These are phyloP conservation scores for Amauroascus niger DNA, from an alignment of 2,329 filamentous ascomycete genomes.

Conservation along the genomic window DNA sequence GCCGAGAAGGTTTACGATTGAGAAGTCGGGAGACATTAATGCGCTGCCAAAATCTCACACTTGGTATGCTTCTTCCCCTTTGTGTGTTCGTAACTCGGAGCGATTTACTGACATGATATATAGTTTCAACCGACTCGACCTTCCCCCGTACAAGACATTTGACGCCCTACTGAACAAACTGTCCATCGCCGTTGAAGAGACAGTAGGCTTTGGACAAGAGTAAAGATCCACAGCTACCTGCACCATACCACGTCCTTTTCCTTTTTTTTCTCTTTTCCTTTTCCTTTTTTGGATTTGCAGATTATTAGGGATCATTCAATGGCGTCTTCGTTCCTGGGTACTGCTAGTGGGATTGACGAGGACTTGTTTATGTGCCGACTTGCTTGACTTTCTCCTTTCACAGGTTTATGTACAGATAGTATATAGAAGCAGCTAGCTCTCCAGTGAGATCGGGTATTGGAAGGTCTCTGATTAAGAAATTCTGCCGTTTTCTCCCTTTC, in stretches of 20 bases:
- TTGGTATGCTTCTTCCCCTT: constrained; percentile 55
- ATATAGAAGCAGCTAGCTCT: constrained; percentile 12
- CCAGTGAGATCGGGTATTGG: constrained; percentile 1
- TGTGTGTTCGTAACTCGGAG: not conserved
- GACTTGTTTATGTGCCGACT: not conserved
- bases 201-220: constrained; percentile 96
- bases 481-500: not conserved
- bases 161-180: constrained; percentile 81
- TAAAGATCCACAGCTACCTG: constrained; percentile 41
- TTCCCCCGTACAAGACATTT: constrained; percentile 83
- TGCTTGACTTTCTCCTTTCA: not conserved
- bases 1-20: constrained; percentile 90
- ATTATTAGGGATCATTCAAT: not conserved
- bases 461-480: constrained; percentile 3
- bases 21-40: constrained; percentile 84
- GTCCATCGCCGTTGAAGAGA: constrained; percentile 95
- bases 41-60: constrained; percentile 96
- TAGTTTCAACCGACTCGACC: constrained; percentile 93
- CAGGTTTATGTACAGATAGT: constrained; percentile 13
- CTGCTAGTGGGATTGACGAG: not conserved
- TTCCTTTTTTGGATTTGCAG: not conserved
- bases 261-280: not conserved
- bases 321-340: not conserved
- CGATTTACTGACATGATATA: constrained; percentile 4
- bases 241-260: not conserved